phyloP scores from a whole-genome alignment of 192 early-diverging fungal genomes.

The Mortierella hygrophila region DNA sequence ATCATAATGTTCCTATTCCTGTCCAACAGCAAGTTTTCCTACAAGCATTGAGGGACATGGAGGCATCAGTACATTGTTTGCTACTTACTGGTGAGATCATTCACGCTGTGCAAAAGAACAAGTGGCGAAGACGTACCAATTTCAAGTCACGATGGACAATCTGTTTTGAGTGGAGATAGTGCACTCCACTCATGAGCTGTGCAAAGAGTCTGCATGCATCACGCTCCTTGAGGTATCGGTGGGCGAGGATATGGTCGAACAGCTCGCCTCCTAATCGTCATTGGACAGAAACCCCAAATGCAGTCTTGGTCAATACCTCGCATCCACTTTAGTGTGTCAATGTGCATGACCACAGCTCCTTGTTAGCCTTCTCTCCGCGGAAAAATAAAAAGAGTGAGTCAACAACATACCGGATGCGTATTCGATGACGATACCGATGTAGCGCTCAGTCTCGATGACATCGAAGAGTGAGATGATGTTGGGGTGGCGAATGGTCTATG shows the following conservation, averaged over 20 bases:
- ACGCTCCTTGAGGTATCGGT: conserved; percentile 92
- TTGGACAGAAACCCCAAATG: not conserved
- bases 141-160: conserved; percentile 99
- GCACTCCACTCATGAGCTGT: conserved; percentile 92
- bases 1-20: conserved; percentile 93
- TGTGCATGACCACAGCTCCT: not conserved
- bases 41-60: conserved; percentile 1
- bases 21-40: conserved; percentile 97
- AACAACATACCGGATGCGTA: conserved; percentile 85
- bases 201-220: conserved; percentile 94
- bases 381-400: conserved; percentile 57
- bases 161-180: conserved; percentile 92
- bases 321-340: not conserved
- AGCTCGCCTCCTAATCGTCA: conserved; percentile 86
- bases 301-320: not conserved
- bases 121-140: conserved; percentile 68
- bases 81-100: not conserved
- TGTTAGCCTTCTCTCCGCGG: not conserved
- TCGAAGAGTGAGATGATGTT: conserved; percentile 95
- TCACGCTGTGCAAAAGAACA: not conserved
- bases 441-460: conserved; percentile 95
- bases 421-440: conserved; percentile 98
- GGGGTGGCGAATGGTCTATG: conserved; percentile 87
- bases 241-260: conserved; percentile 97
- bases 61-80: not conserved